Conservation (phyloP, 371 early-diverging fungal species). For the Coemansia sp. region DNA sequence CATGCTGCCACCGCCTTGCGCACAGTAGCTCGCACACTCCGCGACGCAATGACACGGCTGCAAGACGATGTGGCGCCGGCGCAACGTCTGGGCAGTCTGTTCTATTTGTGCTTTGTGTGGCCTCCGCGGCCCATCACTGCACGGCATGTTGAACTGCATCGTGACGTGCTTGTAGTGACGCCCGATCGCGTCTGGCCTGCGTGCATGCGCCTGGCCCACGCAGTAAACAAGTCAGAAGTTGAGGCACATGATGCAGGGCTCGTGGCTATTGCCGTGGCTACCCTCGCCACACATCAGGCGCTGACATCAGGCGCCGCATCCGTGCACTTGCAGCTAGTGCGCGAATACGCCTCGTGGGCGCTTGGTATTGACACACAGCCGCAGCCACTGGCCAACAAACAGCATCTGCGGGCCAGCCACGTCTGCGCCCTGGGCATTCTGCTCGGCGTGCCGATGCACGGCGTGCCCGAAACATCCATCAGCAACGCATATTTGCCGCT, state of each 20-base stretch:
- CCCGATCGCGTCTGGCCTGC: constrained; percentile 40
- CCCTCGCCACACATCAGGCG: constrained; percentile 24
- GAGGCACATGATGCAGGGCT: background rate
- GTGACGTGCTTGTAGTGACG: constrained; percentile 25
- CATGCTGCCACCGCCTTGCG: constrained; percentile 26
- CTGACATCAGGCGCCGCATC: constrained; percentile 19
- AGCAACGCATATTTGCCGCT: constrained; percentile 32
- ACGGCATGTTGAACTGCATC: constrained; percentile 34
- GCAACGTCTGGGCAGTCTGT: constrained; percentile 21
- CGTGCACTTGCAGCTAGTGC: constrained; percentile 13
- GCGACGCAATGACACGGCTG: constrained; percentile 6
- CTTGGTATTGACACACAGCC: constrained; percentile 6
- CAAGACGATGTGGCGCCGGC: constrained; percentile 7
- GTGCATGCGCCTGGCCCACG: constrained; percentile 24
- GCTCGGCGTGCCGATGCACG: constrained; percentile 40
- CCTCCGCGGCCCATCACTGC: constrained; percentile 31
- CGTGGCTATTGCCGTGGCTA: constrained; percentile 19
- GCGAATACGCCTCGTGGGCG: constrained; percentile 14
- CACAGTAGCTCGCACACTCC: constrained; percentile 21
- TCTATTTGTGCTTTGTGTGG: constrained; percentile 44
- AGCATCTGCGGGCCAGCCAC: constrained; percentile 20
- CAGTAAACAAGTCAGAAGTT: background rate
- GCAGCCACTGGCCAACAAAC: constrained; percentile 23
- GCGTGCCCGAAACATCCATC: constrained; percentile 34
- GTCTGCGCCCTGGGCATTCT: constrained; percentile 26